Base-by-base conservation (phyloP, 2,329 filamentous ascomycete genomes). In the Aschersonia sp. region DNA sequence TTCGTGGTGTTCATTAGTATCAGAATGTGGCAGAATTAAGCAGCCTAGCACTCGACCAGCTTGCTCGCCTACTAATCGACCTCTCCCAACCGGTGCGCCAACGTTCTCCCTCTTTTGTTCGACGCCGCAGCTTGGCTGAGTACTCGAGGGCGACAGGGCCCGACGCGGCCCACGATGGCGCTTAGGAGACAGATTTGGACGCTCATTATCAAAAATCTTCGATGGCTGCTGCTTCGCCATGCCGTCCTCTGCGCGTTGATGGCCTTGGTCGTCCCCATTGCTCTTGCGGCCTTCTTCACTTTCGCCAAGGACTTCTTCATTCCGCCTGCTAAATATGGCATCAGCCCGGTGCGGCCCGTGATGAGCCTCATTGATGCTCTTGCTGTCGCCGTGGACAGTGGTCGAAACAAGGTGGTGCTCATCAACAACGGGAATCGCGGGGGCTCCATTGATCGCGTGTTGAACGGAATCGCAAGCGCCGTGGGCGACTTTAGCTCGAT, bases 301-400 rank as follows among this genome's bases (percentile, higher is more conserved):
- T 90, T 84, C 61, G 83, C 87, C 12, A 82, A 85, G 55, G 89
- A 89, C 60, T 77, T 95, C 52, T 90, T 94, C 57, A 76, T 89
- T 4, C 83, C 87, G 1, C 83, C 85, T 1, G 83, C 84, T 1
- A 67, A 73, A 4, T 94, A 75, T 57, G 89, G 89, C 43, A 79
- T 95, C 53, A 84, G 81, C 43, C 60, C 70, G 0, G 62, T 78
- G 0, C 68, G 65, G 6, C 71, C 79, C 0, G 65, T 95, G 51
- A 76, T 80, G 50, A 74, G 76, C 9, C 72, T 94, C 14, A 58
- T 70, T 35, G 67, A 84, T 51, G 86, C 81, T 1, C 71, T 94
- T 32, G 59, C 63, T 22, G 66, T 67, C 30, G 77, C 81, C 2
- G 65, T 66, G 12, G 69, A 69, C 9, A 62, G 63, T 30, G 78